Evolutionary conservation across 1,284 basidiomycete genomes (phyloP).

Genomic region (Coniophora puteana): DNA sequence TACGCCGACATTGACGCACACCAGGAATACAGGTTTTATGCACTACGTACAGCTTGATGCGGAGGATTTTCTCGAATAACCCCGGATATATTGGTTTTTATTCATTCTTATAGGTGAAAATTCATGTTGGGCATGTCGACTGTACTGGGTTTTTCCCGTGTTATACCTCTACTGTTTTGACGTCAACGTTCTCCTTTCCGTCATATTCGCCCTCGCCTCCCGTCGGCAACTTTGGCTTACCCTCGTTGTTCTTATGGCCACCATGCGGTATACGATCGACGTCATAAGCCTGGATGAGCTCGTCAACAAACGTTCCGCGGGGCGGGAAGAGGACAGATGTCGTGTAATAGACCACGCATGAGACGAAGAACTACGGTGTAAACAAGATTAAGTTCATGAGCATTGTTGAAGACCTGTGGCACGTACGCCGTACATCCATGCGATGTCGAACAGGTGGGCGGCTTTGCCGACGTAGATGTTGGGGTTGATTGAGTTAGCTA

Average conservation of each 20-base stretch:
- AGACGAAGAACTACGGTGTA: slow-evolving; percentile 33
- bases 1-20: background rate
- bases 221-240: slow-evolving; percentile 3
- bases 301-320: slow-evolving; percentile 51
- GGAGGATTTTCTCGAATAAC: slow-evolving; percentile 25
- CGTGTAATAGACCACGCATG: slow-evolving; percentile 43
- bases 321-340: slow-evolving; percentile 57
- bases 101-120: background rate
- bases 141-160: background rate
- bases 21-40: slow-evolving; percentile 26
- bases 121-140: background rate
- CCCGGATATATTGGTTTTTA: background rate
- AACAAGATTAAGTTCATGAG: slow-evolving; percentile 22
- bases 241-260: slow-evolving; percentile 1
- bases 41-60: slow-evolving; percentile 26
- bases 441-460: slow-evolving; percentile 56
- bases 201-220: slow-evolving; percentile 4
- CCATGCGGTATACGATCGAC: background rate
- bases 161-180: slow-evolving; percentile 5
- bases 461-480: slow-evolving; percentile 51
- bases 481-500: slow-evolving; percentile 63
- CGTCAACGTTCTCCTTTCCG: background rate
- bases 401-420: slow-evolving; percentile 2
- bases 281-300: slow-evolving; percentile 31
- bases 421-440: slow-evolving; percentile 69